phyloP scores from a whole-genome alignment of 1,284 basidiomycete species.

The Cerioporus squamosus region DNA sequence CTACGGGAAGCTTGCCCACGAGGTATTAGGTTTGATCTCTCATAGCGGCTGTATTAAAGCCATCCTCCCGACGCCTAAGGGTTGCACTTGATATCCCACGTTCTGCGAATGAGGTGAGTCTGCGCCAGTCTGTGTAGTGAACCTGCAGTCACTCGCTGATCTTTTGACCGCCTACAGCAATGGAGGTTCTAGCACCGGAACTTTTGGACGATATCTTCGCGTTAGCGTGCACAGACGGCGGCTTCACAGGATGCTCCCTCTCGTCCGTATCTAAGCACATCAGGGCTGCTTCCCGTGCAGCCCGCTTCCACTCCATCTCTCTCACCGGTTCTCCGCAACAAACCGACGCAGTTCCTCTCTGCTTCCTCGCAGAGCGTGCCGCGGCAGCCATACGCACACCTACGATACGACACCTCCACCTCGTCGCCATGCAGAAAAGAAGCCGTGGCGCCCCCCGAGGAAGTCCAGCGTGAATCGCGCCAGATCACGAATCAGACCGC shows the following conservation, averaged over 20 bases:
- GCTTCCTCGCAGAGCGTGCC: background rate
- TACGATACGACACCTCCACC: conserved; percentile 1
- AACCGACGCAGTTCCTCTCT: background rate
- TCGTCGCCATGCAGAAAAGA: background rate
- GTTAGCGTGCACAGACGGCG: conserved; percentile 7
- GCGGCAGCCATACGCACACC: background rate
- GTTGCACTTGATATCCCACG: too few species aligned
- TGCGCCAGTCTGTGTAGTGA: too few species aligned
- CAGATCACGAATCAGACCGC: background rate
- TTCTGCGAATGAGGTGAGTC: too few species aligned
- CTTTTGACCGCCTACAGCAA: too few species aligned
- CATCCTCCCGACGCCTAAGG: too few species aligned
- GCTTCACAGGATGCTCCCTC: conserved; percentile 2
- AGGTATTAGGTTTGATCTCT: too few species aligned
- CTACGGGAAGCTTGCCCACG: too few species aligned
- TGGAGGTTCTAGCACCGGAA: background rate
- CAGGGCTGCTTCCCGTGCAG: background rate
- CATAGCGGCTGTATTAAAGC: too few species aligned
- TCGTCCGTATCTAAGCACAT: background rate
- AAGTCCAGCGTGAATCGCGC: background rate
- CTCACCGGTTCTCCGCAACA: background rate
- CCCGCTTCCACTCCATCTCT: conserved; percentile 1
- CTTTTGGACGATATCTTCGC: conserved; percentile 1
- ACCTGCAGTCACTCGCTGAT: background rate
- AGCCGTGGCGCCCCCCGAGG: background rate